Evolutionary conservation across 2,329 filamentous ascomycete species (phyloP).

Genomic region (Nothophoma quercina): DNA sequence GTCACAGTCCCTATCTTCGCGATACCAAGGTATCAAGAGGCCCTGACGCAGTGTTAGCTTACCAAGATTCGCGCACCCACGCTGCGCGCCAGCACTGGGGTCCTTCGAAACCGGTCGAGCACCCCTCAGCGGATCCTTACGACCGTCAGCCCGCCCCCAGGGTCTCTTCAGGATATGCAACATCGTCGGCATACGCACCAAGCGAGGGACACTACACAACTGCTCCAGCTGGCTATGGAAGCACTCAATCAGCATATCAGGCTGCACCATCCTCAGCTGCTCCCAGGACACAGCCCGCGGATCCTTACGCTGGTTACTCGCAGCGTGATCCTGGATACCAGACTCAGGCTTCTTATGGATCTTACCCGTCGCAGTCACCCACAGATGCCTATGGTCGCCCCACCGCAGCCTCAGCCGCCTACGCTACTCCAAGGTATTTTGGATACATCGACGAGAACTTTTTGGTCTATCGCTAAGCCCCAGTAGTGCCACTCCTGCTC

Average conservation of each 20-base stretch:
- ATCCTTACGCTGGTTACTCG: slow-evolving; percentile 40
- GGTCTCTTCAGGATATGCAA: slow-evolving; percentile 11
- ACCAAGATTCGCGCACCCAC: slow-evolving; percentile 54
- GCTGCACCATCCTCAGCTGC: slow-evolving; percentile 30
- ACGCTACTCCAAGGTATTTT: slow-evolving; percentile 52
- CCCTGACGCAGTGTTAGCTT: slow-evolving; percentile 56
- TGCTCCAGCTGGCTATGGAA: slow-evolving; percentile 37
- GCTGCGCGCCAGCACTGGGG: slow-evolving; percentile 53
- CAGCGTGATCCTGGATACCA: slow-evolving; percentile 20
- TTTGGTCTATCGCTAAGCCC: slow-evolving; percentile 53
- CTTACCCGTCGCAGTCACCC: slow-evolving; percentile 39
- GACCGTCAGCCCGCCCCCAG: slow-evolving; percentile 15
- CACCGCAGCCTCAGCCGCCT: slow-evolving; percentile 30
- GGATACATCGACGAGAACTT: slow-evolving; percentile 47
- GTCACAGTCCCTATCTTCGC: slow-evolving; percentile 49
- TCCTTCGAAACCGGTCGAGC: slow-evolving; percentile 42
- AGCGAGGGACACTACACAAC: slow-evolving; percentile 46
- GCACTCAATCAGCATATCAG: slow-evolving; percentile 37
- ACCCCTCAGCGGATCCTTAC: slow-evolving; percentile 23
- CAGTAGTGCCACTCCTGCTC: slow-evolving; percentile 41
- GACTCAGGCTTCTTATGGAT: slow-evolving; percentile 27
- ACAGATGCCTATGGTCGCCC: slow-evolving; percentile 39
- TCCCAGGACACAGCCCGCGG: slow-evolving; percentile 44
- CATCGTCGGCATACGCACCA: slow-evolving; percentile 16
- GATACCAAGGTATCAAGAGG: slow-evolving; percentile 53